Conservation (phyloP, 1,139 yeast species). For the Spathaspora jeffriesii region DNA sequence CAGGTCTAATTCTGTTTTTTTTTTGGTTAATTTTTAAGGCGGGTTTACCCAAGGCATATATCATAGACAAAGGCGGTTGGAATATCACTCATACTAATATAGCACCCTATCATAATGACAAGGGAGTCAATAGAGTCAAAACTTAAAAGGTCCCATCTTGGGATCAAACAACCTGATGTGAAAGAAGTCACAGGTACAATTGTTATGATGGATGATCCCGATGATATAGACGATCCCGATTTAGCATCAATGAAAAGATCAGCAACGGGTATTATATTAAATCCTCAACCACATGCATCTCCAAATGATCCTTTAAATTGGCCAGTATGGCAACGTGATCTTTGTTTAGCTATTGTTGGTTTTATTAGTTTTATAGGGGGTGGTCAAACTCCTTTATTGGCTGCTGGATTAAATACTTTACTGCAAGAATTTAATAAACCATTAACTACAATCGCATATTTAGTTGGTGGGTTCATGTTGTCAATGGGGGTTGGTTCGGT, state of each 20-base stretch:
- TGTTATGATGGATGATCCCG: slow-evolving; percentile 33
- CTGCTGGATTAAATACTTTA: slow-evolving; percentile 53
- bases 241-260: slow-evolving; percentile 39
- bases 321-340: slow-evolving; percentile 62
- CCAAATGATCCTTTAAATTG: slow-evolving; percentile 79
- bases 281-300: slow-evolving; percentile 76
- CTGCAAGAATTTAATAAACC: slow-evolving; percentile 44
- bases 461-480: slow-evolving; percentile 64
- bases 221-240: slow-evolving; percentile 13
- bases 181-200: slow-evolving; percentile 50
- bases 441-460: slow-evolving; percentile 45
- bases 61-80: neutral
- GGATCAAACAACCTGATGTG: slow-evolving; percentile 42
- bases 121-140: neutral
- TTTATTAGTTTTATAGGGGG: slow-evolving; percentile 63
- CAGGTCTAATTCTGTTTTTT: neutral
- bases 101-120: slow-evolving; percentile 1
- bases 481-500: slow-evolving; percentile 60
- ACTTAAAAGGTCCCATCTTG: slow-evolving; percentile 15
- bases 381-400: slow-evolving; percentile 62
- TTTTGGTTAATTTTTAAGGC: neutral
- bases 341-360: slow-evolving; percentile 54
- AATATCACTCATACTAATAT: neutral
- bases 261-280: slow-evolving; percentile 54
- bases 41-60: neutral